A percentile compares a stretch with the other conserved stretches of the same genome.
Conservation (phyloP, 306 rosid genomes). For the Cicer yamashitae region DNA sequence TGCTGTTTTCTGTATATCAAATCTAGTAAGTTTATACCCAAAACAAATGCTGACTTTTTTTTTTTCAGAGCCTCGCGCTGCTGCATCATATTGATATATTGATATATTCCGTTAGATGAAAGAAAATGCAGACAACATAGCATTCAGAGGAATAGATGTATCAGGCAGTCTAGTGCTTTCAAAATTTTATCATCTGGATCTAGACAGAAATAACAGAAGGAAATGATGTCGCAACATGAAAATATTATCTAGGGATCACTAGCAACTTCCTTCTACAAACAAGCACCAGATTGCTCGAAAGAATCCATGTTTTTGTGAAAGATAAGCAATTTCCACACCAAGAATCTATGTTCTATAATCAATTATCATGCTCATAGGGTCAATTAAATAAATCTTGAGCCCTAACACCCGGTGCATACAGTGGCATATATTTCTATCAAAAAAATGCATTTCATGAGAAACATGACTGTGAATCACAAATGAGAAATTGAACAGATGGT, state of each 20-base stretch:
- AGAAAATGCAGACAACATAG: neutral
- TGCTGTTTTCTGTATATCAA: too few relatives aligned
- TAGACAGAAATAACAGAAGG: neutral
- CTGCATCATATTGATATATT: too few relatives aligned
- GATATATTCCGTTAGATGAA: neutral
- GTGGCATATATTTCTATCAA: neutral
- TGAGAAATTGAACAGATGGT: slow-evolving; percentile 12
- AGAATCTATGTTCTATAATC: neutral
- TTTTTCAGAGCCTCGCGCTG: too few relatives aligned
- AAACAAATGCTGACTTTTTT: too few relatives aligned
- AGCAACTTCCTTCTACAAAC: neutral
- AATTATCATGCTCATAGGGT: neutral
- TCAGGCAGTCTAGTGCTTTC: neutral
- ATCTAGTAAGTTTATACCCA: too few relatives aligned
- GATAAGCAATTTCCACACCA: neutral
- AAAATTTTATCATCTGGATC: neutral
- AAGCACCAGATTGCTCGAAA: slow-evolving; percentile 5
- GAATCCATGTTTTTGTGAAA: neutral
- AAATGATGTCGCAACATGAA: neutral
- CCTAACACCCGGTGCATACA: neutral
- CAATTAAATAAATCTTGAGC: neutral
- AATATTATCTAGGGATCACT: neutral
- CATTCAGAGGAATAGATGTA: neutral
- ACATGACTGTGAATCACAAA: slow-evolving; percentile 11
- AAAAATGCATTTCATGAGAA: slow-evolving; percentile 21